These are phyloP conservation scores for Bacterosira constricta DNA, from an alignment of 108 stramenopile genomes.

Conservation along the genomic window DNA sequence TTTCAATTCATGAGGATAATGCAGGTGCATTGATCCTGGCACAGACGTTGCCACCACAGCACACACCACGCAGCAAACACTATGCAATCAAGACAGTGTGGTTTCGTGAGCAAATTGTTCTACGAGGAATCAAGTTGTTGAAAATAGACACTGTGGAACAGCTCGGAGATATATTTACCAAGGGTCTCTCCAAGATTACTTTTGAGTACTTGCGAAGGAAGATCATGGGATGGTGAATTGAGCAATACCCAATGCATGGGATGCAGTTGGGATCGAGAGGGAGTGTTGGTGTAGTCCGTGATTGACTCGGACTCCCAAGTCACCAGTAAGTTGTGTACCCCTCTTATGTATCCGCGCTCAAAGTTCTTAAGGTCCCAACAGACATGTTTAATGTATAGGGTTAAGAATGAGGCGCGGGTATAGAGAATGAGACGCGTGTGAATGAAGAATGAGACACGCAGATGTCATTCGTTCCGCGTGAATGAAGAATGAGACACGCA, in stretches of 20 bases:
- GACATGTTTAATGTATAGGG: no score
- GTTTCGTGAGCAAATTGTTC: no score
- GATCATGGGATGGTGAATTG: neutral
- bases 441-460: no score
- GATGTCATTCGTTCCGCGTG: no score
- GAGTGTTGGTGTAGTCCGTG: no score
- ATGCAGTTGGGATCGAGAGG: neutral
- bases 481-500: no score
- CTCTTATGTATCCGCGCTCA: no score
- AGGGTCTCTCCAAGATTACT: neutral
- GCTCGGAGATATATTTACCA: neutral
- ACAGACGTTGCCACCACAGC: constrained; percentile 7
- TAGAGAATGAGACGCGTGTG: no score
- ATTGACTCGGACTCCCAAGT: no score
- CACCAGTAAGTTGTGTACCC: no score
- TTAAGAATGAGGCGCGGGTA: no score
- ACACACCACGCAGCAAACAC: constrained; percentile 9
- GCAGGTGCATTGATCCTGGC: constrained; percentile 12
- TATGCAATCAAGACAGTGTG: neutral
- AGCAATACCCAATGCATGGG: neutral
- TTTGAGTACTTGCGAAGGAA: neutral
- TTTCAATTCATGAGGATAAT: constrained; percentile 26
- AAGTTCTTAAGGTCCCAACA: no score
- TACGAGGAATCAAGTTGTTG: neutral
- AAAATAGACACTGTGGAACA: neutral